Conservation (phyloP, 2,329 filamentous ascomycete genomes). For the Ophiostoma sp. region DNA sequence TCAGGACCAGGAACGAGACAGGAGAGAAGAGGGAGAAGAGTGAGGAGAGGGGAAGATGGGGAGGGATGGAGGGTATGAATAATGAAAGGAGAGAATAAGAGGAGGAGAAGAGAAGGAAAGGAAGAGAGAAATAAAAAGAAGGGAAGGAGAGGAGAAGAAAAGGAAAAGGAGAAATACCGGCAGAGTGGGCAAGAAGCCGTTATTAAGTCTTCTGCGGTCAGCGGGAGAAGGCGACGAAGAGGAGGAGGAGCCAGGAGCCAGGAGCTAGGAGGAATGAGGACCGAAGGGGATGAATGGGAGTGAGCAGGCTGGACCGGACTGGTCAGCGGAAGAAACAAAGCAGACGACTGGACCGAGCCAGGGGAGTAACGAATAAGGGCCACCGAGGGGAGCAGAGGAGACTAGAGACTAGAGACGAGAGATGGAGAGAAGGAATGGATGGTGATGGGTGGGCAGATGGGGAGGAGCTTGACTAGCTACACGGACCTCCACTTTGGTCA, state of each 20-base stretch:
- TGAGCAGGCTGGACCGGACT: slow-evolving; percentile 8
- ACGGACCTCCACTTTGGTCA: slow-evolving; percentile 18
- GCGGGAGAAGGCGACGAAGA: slow-evolving; percentile 14
- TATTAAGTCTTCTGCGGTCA: slow-evolving; percentile 17
- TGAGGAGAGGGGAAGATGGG: slow-evolving; percentile 2
- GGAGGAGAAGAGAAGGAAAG: slow-evolving; percentile 3
- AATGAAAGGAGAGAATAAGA: slow-evolving; percentile 3
- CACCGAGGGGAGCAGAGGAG: background rate
- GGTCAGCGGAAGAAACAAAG: slow-evolving; percentile 22
- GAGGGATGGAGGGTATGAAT: background rate
- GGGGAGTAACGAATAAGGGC: slow-evolving; percentile 4
- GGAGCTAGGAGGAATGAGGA: background rate
- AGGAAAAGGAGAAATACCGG: slow-evolving; percentile 12
- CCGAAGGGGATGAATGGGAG: background rate
- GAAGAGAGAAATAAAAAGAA: slow-evolving; percentile 8
- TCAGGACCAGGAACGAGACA: background rate
- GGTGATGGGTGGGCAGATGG: slow-evolving; percentile 18
- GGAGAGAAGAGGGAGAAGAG: background rate
- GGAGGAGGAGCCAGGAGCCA: background rate
- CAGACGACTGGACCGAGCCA: slow-evolving; percentile 18
- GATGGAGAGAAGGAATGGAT: background rate
- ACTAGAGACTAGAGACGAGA: no score
- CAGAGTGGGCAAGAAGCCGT: slow-evolving; percentile 21
- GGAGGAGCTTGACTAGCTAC: slow-evolving; percentile 14
- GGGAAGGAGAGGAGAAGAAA: slow-evolving; percentile 11